These are phyloP conservation scores for Dendrostoma leiphaemia DNA, from an alignment of 2,329 filamentous ascomycete genomes.

Conservation along the genomic window DNA sequence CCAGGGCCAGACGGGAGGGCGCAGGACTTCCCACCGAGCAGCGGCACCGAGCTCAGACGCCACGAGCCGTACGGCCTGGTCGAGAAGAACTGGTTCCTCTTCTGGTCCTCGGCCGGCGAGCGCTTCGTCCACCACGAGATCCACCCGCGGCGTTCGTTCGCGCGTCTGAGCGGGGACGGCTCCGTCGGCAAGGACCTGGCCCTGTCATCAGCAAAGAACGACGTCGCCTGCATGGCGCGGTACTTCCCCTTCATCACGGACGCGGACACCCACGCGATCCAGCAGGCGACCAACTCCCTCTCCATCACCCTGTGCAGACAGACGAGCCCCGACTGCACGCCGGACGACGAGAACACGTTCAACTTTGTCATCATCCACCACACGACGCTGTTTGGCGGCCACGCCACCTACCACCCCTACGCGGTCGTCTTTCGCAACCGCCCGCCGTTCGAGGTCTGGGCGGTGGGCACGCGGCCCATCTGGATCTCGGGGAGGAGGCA, in stretches of 20 bases:
- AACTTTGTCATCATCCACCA: conserved; percentile 54
- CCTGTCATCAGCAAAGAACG: conserved; percentile 30
- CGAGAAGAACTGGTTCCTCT: conserved; percentile 64
- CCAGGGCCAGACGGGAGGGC: no score
- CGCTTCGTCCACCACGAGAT: conserved; percentile 55
- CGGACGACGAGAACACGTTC: conserved; percentile 48
- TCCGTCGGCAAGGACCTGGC: conserved; percentile 47
- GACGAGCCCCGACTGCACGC: conserved; percentile 40
- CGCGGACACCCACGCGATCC: conserved; percentile 43
- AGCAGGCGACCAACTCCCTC: conserved; percentile 60
- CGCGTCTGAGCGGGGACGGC: conserved; percentile 42
- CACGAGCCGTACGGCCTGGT: conserved; percentile 41
- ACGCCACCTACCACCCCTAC: conserved; percentile 55
- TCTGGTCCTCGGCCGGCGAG: conserved; percentile 50
- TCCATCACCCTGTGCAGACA: conserved; percentile 52
- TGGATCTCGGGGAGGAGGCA: conserved; percentile 51
- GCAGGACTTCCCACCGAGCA: no score
- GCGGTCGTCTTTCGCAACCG: conserved; percentile 47
- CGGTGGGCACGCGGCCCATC: conserved; percentile 46
- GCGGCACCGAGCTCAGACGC: conserved; percentile 49
- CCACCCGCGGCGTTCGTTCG: conserved; percentile 46
- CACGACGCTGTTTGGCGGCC: conserved; percentile 47
- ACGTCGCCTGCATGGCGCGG: conserved; percentile 43
- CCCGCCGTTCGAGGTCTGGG: conserved; percentile 49
- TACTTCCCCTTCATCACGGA: conserved; percentile 39